Evolutionary conservation across 768 basidiomycete genomes (phyloP), one percentile per base, ranked within the genome.

Genomic region (Rubroboletus satanas): DNA sequence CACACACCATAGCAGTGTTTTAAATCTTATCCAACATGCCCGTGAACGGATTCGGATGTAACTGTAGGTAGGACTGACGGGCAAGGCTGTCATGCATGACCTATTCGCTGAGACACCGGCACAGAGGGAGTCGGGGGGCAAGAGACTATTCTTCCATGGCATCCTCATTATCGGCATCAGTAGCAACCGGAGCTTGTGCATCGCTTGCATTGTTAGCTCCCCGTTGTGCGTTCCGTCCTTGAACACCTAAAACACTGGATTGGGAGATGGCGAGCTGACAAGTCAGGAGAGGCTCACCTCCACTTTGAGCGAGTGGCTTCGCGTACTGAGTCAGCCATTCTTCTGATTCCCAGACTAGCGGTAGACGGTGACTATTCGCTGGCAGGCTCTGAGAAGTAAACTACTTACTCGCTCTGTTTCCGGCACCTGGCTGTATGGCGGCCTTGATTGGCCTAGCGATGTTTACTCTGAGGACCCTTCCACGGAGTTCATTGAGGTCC

Each of bases 301-400:
- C 89, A 62, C 85, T 85, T 61, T 86, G 79, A 12, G 83, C 79
- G 46, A 89, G 73, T 11, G 90, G 88, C 64, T 93, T 90, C 3
- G 88, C 85, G 69, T 95, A 77, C 63, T 87, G 78, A 69, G 84
- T 75, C 31, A 96, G 74, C 94, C 94, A 98, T 58, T 97, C 93
- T 71, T 98, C 95, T 0, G 90, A 88, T 66, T 94, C 91, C 95
- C 95, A 98, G 60, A 98, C 94, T 96, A 64, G 9, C 52, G 33
- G 54, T 29, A 17, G 35, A 28, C 12, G 49, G 26, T 60, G 49
- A 54, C 43, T 26, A 47, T 46, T 21, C 10, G 38, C 21, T 14
- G 35, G 46, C 10, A 54, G 54, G 14, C 5, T 49, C 11, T 33
- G 48, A 49, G 44, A 46, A 49, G 11, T 15, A 59, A 54, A 38